Evolutionary conservation across 225 moss, liverwort and hornwort species (phyloP), one percentile per base, ranked within the genome.

Genomic region (Bryoerythrophyllum caledonicum): DNA sequence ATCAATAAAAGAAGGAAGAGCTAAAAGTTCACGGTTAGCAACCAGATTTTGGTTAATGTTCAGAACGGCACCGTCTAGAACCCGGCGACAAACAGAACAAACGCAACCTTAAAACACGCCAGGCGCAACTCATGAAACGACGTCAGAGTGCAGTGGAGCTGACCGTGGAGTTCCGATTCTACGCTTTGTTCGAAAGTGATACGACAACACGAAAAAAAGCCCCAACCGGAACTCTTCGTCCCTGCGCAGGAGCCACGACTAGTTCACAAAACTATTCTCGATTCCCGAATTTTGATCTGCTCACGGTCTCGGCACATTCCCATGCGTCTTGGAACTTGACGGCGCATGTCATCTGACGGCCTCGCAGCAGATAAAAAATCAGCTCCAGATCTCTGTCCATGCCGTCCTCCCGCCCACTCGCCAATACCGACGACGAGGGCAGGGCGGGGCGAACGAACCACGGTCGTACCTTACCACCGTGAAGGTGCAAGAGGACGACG

Each of bases 71-170:
- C 69, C 13, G 44, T 34, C 32, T 30, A 74, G 32, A 3, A 3
- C 44, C 30, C 68, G 10, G 63, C 44, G 44, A 54, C 63, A 66
- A 56, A 41, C 55, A 58, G 67, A 48, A 54, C 3, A 17, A 37
- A n/a, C 16, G 61, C 38, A 55, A 67, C 67, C 67, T 62, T 23
- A 38, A 38, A 38, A 67, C 15, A 67, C 37, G 49, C 55, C 55
- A 46, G 40, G 38, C 55, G 55, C 23, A 83, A 72, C 76, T 83
- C 83, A 80, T 80, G 83, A 80, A 67, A 64, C 76, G 62, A 64
- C 73, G 56, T 67, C 72, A 76, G 76, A 79, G 67, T 71, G 64
- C 78, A 82, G 78, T 17, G 34, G 25, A 65, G 32, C 27, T 27
- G 27, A 58, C 30, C 60, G 34, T 65, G n/a, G 44, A 26, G 28